Conservation (phyloP, 805 yeast genomes). For the Sugiyamaella boreocaroliniensis region DNA sequence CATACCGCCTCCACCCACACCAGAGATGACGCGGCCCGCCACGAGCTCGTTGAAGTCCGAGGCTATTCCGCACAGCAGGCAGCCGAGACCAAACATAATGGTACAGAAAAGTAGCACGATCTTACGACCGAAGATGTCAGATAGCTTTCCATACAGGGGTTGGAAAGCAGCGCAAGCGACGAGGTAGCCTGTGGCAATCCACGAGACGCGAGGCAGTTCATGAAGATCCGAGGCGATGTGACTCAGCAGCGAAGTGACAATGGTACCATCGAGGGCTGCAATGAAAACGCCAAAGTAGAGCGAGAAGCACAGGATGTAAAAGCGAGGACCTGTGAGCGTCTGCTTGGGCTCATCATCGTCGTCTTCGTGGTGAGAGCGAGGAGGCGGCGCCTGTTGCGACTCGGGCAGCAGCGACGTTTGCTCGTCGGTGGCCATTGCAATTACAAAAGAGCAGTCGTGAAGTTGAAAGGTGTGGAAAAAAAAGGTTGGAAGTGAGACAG, state of each 20-base stretch:
- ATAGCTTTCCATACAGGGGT: constrained; percentile 63
- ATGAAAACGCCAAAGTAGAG: constrained; percentile 36
- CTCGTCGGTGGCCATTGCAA: not conserved
- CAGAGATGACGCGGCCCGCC: constrained; percentile 72
- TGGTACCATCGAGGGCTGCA: constrained; percentile 53
- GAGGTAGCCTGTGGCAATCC: constrained; percentile 71
- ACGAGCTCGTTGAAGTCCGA: constrained; percentile 50
- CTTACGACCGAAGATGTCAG: constrained; percentile 48
- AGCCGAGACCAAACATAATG: constrained; percentile 40
- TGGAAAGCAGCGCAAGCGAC: constrained; percentile 68
- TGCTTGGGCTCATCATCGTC: not conserved
- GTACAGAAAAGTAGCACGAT: constrained; percentile 38
- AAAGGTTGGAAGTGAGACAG: too few species aligned
- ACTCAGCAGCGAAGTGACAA: constrained; percentile 52
- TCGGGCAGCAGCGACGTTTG: not conserved
- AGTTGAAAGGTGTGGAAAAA: too few species aligned
- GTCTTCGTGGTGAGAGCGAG: not conserved
- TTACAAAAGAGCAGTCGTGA: too few species aligned
- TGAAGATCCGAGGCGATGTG: constrained; percentile 54
- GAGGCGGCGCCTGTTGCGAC: constrained; percentile 1
- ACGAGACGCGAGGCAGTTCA: constrained; percentile 44
- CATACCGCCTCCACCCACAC: constrained; percentile 90
- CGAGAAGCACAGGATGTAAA: constrained; percentile 3
- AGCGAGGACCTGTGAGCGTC: not conserved
- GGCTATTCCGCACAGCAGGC: constrained; percentile 48